Conservation (phyloP, 2,329 filamentous ascomycete genomes). For the Thelonectria discophora region DNA sequence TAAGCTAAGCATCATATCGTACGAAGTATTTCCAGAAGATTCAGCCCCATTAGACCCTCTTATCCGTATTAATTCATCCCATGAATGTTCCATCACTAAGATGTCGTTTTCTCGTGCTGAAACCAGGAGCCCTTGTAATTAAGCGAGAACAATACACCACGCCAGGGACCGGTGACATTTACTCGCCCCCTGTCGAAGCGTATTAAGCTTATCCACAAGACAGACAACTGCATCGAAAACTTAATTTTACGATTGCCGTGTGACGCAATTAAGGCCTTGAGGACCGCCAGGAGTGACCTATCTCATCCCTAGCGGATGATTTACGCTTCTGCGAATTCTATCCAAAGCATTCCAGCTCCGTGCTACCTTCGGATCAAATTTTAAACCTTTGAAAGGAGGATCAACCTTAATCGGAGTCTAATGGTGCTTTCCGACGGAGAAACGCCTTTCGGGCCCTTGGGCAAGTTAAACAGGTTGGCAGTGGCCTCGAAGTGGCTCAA, state of each 20-base stretch:
- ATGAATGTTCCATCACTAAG: neutral
- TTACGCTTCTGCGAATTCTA: neutral
- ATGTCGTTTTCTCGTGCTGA: neutral
- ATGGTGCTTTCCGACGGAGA: neutral
- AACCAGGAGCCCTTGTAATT: neutral
- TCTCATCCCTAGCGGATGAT: neutral
- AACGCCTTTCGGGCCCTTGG: neutral
- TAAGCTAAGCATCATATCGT: neutral
- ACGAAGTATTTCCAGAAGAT: neutral
- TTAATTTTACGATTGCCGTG: neutral
- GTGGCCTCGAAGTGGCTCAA: neutral
- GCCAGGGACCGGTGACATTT: neutral
- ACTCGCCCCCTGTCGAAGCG: neutral
- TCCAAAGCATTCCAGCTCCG: neutral
- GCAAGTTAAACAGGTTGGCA: neutral
- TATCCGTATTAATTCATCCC: neutral
- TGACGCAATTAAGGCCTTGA: neutral
- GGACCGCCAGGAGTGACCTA: neutral
- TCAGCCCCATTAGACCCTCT: neutral
- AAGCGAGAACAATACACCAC: neutral
- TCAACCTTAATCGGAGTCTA: neutral
- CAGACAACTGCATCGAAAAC: neutral
- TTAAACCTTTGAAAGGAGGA: neutral
- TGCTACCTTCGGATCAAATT: neutral
- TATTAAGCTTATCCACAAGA: conserved; percentile 19